Evolutionary conservation across 2,329 filamentous ascomycete genomes (phyloP), one percentile per base, ranked within the genome.

Genomic region (Pyrenochaeta sp.): DNA sequence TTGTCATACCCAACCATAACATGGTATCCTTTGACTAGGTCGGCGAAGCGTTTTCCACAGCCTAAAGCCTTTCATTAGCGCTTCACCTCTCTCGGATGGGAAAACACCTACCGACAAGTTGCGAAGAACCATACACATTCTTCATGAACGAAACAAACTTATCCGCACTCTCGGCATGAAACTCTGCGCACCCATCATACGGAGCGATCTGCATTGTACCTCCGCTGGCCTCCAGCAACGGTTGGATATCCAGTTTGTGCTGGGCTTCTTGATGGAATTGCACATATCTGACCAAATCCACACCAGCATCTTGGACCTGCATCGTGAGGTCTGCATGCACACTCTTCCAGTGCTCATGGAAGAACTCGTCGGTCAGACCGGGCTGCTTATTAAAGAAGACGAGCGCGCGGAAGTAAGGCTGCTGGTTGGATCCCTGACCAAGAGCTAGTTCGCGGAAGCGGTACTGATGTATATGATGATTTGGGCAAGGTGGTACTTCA

Each of bases 301-400:
- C 37, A 7, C 52, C 49, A 15, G 42, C 39, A 35, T 45, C 42
- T 33, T 52, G 29, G 6, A 51, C 49, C 23, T 53, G 52, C 48
- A 59, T 59, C 2, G 52, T 50, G n/a, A 59, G 39, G 32, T 59
- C 56, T 29, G 56, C 56, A 40, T 59, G 52, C 15, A 59, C 49
- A 15, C 40, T 53, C 45, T 59, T 59, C 52, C 51, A 59, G 40
- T 59, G 56, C 23, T 49, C 45, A 33, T 59, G 56, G 52, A 59
- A 59, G 33, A 59, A 59, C 6, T 51, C 48, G 15, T 59, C 52
- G 3, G 52, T 59, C 4, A 59, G 35, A 7, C 35, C 52, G 7
- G 52, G 56, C 39, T 59, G 51, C 43, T 59, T 59, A 45, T 50
- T 53, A 45, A 59, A 59, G 52, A 56, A 59, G 33, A 59, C 14